phyloP scores from a whole-genome alignment of 2,329 filamentous ascomycete species.

The Aspergillus sp. region DNA sequence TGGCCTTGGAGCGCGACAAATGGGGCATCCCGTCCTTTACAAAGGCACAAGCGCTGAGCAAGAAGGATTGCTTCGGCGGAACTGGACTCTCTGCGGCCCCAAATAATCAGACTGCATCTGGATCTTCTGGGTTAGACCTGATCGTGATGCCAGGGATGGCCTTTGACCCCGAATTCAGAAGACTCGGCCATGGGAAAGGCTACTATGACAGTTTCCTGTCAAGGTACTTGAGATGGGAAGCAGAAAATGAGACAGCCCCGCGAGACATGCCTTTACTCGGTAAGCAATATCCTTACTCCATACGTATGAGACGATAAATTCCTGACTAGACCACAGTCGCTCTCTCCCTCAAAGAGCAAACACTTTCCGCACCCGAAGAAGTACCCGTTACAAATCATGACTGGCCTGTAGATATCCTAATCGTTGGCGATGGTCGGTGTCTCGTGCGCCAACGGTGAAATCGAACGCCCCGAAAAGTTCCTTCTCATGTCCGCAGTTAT shows the following conservation, averaged over 20 bases:
- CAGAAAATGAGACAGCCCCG: conserved; percentile 35
- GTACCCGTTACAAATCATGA: conserved; percentile 79
- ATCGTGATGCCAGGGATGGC: conserved; percentile 92
- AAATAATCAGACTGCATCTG: conserved; percentile 24
- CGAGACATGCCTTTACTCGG: conserved; percentile 62
- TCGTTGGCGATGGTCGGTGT: conserved; percentile 71
- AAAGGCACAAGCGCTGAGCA: conserved; percentile 64
- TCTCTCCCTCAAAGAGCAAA: conserved; percentile 83
- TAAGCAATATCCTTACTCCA: conserved; percentile 43
- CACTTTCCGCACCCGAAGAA: conserved; percentile 67
- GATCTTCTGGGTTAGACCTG: conserved; percentile 68
- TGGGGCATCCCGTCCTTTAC: conserved; percentile 95
- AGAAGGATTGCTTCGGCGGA: conserved; percentile 75
- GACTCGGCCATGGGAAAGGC: conserved; percentile 91
- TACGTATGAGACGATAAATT: conserved; percentile 16
- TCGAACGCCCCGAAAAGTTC: conserved; percentile 23
- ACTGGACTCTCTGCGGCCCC: conserved; percentile 44
- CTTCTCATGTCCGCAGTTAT: conserved; percentile 24
- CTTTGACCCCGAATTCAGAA: conserved; percentile 75
- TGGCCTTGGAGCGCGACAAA: conserved; percentile 73
- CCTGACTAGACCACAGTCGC: conserved; percentile 61
- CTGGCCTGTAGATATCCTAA: conserved; percentile 76
- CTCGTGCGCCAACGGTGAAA: conserved; percentile 37
- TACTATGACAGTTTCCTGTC: conserved; percentile 96
- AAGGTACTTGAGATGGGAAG: conserved; percentile 63